These are phyloP conservation scores for Vararia minispora DNA, from an alignment of 768 basidiomycete species.

Conservation along the genomic window DNA sequence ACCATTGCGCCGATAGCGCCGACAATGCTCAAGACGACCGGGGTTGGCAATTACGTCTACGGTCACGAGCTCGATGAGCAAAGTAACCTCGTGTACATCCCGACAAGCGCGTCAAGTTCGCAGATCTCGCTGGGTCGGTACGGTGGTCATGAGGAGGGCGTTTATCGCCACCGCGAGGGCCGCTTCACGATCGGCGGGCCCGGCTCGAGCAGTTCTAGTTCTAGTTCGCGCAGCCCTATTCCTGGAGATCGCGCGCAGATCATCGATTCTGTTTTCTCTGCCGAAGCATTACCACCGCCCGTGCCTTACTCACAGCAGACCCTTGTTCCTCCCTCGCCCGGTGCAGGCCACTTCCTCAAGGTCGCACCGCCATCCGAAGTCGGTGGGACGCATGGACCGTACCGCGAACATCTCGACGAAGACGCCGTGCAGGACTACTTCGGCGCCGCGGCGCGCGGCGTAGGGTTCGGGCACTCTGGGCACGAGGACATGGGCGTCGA, in stretches of 20 bases:
- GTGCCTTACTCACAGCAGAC: neutral
- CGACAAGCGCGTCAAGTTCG: conserved; percentile 24
- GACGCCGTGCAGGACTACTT: conserved; percentile 8
- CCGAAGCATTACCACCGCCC: conserved; percentile 8
- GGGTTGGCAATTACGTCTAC: conserved; percentile 29
- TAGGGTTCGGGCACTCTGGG: conserved; percentile 7
- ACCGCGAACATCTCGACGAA: no score
- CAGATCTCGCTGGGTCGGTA: conserved; percentile 15
- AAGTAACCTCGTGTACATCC: conserved; percentile 58
- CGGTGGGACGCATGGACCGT: no score
- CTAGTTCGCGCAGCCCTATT: conserved; percentile 12
- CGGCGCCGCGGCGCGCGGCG: conserved; percentile 3
- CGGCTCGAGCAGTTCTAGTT: conserved; percentile 9
- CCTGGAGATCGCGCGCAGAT: conserved; percentile 9
- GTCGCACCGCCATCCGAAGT: no score
- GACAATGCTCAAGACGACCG: conserved; percentile 77
- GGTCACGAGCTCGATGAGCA: conserved; percentile 20
- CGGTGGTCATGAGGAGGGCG: conserved; percentile 19
- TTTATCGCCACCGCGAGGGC: conserved; percentile 24
- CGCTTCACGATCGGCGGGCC: conserved; percentile 26
- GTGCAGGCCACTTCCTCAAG: conserved; percentile 4
- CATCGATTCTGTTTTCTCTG: conserved; percentile 9
- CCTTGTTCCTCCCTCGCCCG: conserved; percentile 3
- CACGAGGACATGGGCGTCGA: neutral
- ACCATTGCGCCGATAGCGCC: conserved; percentile 69